Conservation (phyloP, 192 early-diverging fungal genomes). For the Entomortierella chlamydospora region DNA sequence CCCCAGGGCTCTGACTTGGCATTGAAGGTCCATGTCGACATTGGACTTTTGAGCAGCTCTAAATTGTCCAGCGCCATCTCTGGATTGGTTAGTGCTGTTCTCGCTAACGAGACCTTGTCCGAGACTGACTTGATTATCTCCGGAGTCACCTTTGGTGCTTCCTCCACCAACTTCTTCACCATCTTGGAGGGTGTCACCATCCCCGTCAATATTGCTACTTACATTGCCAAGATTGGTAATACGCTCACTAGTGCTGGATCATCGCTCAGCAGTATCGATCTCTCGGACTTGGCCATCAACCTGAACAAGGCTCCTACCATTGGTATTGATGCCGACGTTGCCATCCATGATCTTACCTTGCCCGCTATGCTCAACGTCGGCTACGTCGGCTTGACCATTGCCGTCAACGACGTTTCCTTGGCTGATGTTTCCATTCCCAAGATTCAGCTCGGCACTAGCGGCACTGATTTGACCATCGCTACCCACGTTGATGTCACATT, state of each 20-base stretch:
- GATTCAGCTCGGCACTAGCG: conserved; percentile 21
- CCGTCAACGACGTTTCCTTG: conserved; percentile 21
- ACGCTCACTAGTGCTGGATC: conserved; percentile 41
- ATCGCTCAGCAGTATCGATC: conserved; percentile 28
- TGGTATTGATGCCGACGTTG: conserved; percentile 31
- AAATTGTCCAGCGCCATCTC: conserved; percentile 25
- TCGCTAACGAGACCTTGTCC: conserved; percentile 32
- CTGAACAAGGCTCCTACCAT: conserved; percentile 45
- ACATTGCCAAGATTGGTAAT: conserved; percentile 37
- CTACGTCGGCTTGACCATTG: conserved; percentile 37
- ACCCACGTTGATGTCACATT: conserved; percentile 30
- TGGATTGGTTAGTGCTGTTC: conserved; percentile 22
- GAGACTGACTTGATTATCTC: conserved; percentile 24
- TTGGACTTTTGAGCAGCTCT: conserved; percentile 11
- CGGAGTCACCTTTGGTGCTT: conserved; percentile 38
- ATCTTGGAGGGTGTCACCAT: conserved; percentile 33
- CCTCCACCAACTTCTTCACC: conserved; percentile 41
- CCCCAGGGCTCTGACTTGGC: conserved; percentile 35
- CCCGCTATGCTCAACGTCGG: conserved; percentile 28
- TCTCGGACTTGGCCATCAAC: conserved; percentile 35
- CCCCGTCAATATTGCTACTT: conserved; percentile 29
- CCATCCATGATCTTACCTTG: conserved; percentile 26
- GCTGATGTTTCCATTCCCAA: conserved; percentile 39
- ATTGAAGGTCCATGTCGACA: conserved; percentile 23
- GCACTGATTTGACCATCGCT: conserved; percentile 26